A percentile compares a stretch with the other conserved stretches of the same genome.
Conservation (phyloP, 371 early-diverging fungal species). For the Actinomortierella ambigua region DNA sequence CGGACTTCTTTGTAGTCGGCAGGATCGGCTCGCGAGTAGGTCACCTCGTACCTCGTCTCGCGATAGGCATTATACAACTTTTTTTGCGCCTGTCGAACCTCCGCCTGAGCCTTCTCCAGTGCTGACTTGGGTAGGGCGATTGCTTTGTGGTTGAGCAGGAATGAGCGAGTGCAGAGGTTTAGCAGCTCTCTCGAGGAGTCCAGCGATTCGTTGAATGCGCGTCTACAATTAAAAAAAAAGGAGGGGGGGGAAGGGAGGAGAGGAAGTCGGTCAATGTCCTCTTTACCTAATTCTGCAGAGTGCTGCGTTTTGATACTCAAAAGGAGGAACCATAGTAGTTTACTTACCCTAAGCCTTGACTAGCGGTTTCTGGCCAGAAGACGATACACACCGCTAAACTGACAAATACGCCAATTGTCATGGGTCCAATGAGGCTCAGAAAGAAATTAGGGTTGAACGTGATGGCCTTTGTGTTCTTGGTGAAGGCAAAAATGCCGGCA, state of each 20-base stretch:
- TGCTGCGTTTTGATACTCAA: no score
- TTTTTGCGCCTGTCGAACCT: constrained; percentile 36
- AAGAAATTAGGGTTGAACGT: constrained; percentile 14
- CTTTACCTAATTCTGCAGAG: constrained; percentile 1
- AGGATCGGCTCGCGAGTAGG: constrained; percentile 33
- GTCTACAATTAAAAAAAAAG: constrained; percentile 4
- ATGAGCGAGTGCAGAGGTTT: constrained; percentile 36
- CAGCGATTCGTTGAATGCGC: constrained; percentile 38
- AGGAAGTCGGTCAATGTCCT: no score
- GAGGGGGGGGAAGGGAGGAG: neutral
- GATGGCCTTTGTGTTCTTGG: constrained; percentile 6
- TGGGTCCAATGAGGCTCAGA: constrained; percentile 21
- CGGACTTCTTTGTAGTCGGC: constrained; percentile 44
- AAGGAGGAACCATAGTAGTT: no score
- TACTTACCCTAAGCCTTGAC: constrained; percentile 21
- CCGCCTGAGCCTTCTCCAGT: constrained; percentile 27
- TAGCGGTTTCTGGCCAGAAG: constrained; percentile 45
- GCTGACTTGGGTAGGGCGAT: constrained; percentile 32
- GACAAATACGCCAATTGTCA: constrained; percentile 23
- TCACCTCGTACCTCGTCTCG: constrained; percentile 45
- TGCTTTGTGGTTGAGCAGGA: constrained; percentile 35
- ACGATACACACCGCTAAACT: constrained; percentile 22
- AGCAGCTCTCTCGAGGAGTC: constrained; percentile 32
- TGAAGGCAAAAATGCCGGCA: constrained; percentile 19
- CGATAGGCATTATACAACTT: constrained; percentile 36